Evolutionary conservation across 495 filamentous ascomycete species (phyloP).

Genomic region (Aspergillus kassunensis): DNA sequence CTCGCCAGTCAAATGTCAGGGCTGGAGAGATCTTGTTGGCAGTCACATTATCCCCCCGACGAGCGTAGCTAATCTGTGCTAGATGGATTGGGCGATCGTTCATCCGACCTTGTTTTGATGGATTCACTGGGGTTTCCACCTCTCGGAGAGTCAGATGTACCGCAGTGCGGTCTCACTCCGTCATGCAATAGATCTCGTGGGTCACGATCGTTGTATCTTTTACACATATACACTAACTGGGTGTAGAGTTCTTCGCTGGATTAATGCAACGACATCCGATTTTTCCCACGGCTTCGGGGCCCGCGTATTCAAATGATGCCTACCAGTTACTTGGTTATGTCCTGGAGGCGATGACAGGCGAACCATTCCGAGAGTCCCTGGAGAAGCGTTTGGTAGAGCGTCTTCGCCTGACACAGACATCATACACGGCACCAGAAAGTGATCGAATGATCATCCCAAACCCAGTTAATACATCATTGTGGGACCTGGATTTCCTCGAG

Average conservation of each 20-base stretch:
- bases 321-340: constrained; percentile 55
- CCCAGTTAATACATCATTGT: constrained; percentile 24
- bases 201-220: background rate
- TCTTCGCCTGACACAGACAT: constrained; percentile 36
- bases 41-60: background rate
- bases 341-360: constrained; percentile 34
- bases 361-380: constrained; percentile 12
- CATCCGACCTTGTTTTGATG: constrained; percentile 1
- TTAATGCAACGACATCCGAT: constrained; percentile 45
- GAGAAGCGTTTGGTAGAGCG: constrained; percentile 30
- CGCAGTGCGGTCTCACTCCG: constrained; percentile 14
- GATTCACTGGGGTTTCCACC: constrained; percentile 31
- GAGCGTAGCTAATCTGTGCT: background rate
- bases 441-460: constrained; percentile 35
- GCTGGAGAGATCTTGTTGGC: constrained; percentile 41
- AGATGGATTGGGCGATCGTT: constrained; percentile 21
- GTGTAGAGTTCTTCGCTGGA: constrained; percentile 50
- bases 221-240: constrained; percentile 2
- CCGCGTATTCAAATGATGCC: constrained; percentile 58
- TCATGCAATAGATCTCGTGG: constrained; percentile 23
- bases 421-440: constrained; percentile 27
- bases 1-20: constrained; percentile 52
- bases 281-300: constrained; percentile 44
- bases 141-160: too few relatives aligned
- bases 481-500: constrained; percentile 39